Evolutionary conservation across 208 protist genomes (phyloP).

Genomic region (Trypanosoma congolense): DNA sequence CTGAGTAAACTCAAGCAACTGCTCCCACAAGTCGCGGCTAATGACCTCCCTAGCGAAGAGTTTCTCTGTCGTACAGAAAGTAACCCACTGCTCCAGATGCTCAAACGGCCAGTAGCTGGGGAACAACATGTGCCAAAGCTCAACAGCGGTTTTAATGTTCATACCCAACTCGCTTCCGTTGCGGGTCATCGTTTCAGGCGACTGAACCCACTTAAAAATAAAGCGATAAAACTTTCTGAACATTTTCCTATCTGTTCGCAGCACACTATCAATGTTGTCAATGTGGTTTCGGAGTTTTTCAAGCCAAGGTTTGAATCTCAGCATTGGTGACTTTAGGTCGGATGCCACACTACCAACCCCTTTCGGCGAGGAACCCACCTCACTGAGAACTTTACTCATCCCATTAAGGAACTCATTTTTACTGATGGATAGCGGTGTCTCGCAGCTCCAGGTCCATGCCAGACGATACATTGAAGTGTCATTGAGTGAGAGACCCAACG

Average conservation of each 20-base stretch:
- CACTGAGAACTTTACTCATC: conserved; percentile 4
- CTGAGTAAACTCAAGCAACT: conserved; percentile 57
- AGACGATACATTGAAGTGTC: conserved; percentile 66
- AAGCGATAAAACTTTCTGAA: conserved; percentile 32
- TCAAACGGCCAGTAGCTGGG: conserved; percentile 43
- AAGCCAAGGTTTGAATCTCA: conserved; percentile 19
- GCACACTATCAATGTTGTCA: conserved; percentile 3
- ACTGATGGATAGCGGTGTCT: conserved; percentile 35
- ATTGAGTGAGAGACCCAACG: conserved; percentile 37
- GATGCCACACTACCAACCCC: neutral
- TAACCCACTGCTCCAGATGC: conserved; percentile 44
- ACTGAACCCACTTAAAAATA: conserved; percentile 24
- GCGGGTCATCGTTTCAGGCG: conserved; percentile 14
- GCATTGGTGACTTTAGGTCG: neutral
- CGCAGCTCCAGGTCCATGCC: conserved; percentile 33
- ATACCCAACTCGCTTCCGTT: conserved; percentile 11
- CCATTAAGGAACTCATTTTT: conserved; percentile 44
- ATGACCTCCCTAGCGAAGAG: conserved; percentile 28
- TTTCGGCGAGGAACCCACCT: neutral
- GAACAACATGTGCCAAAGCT: conserved; percentile 69
- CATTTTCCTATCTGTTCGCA: conserved; percentile 6
- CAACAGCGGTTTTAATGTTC: conserved; percentile 32
- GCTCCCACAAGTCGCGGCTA: conserved; percentile 65
- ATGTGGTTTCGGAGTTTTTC: conserved; percentile 1
- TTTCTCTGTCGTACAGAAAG: conserved; percentile 36